Evolutionary conservation across 177 flowering plant genomes (phyloP).

Genomic region (Vitis hybrid): DNA sequence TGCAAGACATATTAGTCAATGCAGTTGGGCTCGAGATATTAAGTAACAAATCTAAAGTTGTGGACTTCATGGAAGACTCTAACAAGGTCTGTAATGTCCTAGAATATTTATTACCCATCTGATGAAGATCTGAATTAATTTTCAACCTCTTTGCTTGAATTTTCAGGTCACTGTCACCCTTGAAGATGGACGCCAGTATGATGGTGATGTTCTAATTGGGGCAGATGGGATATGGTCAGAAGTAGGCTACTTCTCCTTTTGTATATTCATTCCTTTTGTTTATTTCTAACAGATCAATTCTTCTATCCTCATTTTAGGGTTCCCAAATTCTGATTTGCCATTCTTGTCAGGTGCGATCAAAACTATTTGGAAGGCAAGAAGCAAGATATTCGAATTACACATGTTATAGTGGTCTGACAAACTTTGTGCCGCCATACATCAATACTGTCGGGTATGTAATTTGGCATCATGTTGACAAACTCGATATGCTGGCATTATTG

Average conservation of each 20-base stretch:
- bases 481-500: not conserved
- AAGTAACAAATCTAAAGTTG: constrained; percentile 30
- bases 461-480: not conserved
- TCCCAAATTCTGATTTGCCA: not conserved
- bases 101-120: not conserved
- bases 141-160: not conserved
- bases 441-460: constrained; percentile 32
- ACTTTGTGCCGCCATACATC: constrained; percentile 35
- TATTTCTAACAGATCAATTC: not conserved
- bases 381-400: constrained; percentile 32
- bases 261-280: not conserved
- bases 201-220: constrained; percentile 42
- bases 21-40: constrained; percentile 34
- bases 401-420: constrained; percentile 36
- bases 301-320: not conserved
- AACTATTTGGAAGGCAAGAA: constrained; percentile 31
- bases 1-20: constrained; percentile 33
- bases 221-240: constrained; percentile 48
- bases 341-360: constrained; percentile 25
- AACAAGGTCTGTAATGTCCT: constrained; percentile 24
- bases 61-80: constrained; percentile 30
- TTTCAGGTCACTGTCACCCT: constrained; percentile 33
- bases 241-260: constrained; percentile 14
- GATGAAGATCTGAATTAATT: not conserved
- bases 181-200: constrained; percentile 29